Conservation (phyloP, 768 basidiomycete species). For the Macrocybe gigantea region DNA sequence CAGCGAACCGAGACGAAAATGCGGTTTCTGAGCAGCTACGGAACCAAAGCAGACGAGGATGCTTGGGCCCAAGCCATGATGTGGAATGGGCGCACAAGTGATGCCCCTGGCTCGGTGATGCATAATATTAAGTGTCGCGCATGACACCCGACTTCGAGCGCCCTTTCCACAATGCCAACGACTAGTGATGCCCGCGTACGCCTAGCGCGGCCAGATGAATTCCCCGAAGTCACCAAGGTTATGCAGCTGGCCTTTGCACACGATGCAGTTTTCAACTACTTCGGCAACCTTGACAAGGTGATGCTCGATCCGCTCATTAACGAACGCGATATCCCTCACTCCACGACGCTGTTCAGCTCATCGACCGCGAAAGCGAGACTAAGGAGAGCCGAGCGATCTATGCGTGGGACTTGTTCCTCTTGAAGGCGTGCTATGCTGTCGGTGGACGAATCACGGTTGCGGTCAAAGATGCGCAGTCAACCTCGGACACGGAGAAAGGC, state of each 20-base stretch:
- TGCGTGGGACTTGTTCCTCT: slow-evolving; percentile 13
- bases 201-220: slow-evolving; percentile 18
- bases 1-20: no score
- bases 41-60: no score
- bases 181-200: neutral
- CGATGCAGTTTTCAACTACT: slow-evolving; percentile 24
- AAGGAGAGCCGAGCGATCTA: slow-evolving; percentile 9
- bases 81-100: no score
- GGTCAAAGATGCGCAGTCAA: slow-evolving; percentile 8
- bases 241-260: slow-evolving; percentile 17
- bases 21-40: no score
- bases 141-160: no score
- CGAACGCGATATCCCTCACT: no score
- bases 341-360: no score
- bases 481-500: neutral
- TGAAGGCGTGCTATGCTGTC: slow-evolving; percentile 11
- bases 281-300: slow-evolving; percentile 18
- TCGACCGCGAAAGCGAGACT: neutral
- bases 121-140: no score
- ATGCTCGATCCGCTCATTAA: no score
- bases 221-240: slow-evolving; percentile 13
- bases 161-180: neutral
- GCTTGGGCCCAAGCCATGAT: no score
- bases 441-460: slow-evolving; percentile 22
- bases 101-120: no score